Base-by-base conservation (phyloP, 2,329 filamentous ascomycete species). In the Neoascochyta sp. region DNA sequence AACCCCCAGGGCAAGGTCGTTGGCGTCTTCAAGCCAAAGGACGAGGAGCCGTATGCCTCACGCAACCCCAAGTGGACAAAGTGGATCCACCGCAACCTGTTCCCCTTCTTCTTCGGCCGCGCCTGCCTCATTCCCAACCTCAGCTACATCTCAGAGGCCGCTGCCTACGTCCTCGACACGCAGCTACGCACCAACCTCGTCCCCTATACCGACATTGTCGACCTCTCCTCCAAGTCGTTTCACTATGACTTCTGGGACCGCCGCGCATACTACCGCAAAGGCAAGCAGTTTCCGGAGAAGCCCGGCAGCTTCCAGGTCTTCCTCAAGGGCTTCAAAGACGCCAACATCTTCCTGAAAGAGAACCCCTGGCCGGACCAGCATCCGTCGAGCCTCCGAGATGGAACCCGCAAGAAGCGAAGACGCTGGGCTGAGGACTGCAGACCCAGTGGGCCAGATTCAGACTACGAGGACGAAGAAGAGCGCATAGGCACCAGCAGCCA, bases 41-140 rank as follows among this genome's bases (percentile, higher is more conserved):
- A 98, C 51, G 92, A 98, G 67, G 93, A 98, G 63, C 92, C 92
- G 1, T 98, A 95, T 58, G 92, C 92, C 1, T 92, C 86, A 17
- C 84, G 87, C 48, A 98, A 98, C 58, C 92, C 92, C 5, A 98
- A 98, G 63, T 96, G 90, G 90, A 96, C 93, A 50, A 98, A 98
- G 66, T 98, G 92, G 92, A 89, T 98, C 68, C 92, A 98, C 63
- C 76, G 92, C 43, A 98, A 98, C 61, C 62, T 98, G 44, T 96
- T 98, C 50, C 92, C 92, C 7, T 98, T 93, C 67, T 95, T 86
- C 64, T 98, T 98, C 54, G 92, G 92, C 11, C 75, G 92, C 54
- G 89, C 90, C 24, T 96, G 88, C 45, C 77, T 98, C 31, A 98
- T 98, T 60, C 92, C 92, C 33, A 98, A 98, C 55, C 73, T 98